Conservation (phyloP, 2,329 filamentous ascomycete species). For the Phialophora expanda region DNA sequence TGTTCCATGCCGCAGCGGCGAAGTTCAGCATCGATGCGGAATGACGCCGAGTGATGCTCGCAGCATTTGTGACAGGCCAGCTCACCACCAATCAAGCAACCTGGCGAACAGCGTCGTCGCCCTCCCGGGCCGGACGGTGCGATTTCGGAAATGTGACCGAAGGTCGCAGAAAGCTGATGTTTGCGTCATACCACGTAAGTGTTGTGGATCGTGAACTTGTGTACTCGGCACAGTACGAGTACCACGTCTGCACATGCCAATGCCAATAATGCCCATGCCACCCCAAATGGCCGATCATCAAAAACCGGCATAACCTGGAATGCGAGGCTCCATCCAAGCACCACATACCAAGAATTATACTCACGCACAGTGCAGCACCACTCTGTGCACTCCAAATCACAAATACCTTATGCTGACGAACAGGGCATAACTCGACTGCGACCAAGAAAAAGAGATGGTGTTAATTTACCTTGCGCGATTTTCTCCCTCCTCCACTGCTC, state of each 20-base stretch:
- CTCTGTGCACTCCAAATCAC: not conserved
- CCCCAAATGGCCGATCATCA: not conserved
- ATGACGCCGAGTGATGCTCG: slow-evolving; percentile 5
- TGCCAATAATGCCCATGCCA: not conserved
- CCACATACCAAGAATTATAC: not conserved
- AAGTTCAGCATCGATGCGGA: slow-evolving; percentile 14
- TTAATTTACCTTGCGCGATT: slow-evolving; percentile 16
- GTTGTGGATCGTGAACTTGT: no score
- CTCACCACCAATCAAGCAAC: not conserved
- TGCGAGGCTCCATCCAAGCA: not conserved
- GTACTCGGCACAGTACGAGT: no score
- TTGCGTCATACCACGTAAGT: not conserved
- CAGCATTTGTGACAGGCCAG: not conserved
- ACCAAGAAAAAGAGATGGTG: not conserved
- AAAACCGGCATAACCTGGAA: not conserved
- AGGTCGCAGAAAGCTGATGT: slow-evolving; percentile 7
- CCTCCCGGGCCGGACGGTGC: not conserved
- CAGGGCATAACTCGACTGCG: not conserved
- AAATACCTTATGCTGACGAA: not conserved
- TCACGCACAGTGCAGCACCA: not conserved
- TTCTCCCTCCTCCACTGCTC: slow-evolving; percentile 28
- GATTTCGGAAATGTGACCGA: slow-evolving; percentile 10
- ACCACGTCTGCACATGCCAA: no score
- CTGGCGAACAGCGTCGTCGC: not conserved
- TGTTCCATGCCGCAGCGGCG: not conserved